Evolutionary conservation across 1,139 yeast species (phyloP).

Genomic region (Eremothecium coryli): DNA sequence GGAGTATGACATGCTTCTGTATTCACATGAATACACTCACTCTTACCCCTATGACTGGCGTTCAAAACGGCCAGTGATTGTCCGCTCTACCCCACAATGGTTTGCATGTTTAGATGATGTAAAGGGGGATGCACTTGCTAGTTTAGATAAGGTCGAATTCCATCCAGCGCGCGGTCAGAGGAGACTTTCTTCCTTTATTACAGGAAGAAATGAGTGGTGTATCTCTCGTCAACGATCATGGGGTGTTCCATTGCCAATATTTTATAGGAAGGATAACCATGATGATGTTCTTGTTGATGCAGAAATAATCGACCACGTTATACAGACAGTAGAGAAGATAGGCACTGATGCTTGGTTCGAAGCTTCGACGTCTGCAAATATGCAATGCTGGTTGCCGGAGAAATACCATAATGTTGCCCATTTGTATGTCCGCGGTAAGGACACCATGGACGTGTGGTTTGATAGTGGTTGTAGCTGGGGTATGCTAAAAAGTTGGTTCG

Average conservation of each 20-base stretch:
- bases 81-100: constrained; percentile 95
- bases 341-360: constrained; percentile 79
- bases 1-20: constrained; percentile 40
- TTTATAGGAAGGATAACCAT: constrained; percentile 47
- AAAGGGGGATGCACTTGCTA: constrained; percentile 50
- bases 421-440: constrained; percentile 55
- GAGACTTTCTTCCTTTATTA: constrained; percentile 63
- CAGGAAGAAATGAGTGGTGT: constrained; percentile 90
- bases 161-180: constrained; percentile 64
- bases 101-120: constrained; percentile 78
- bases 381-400: constrained; percentile 66
- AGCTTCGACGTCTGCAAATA: constrained; percentile 37
- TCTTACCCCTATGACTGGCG: constrained; percentile 98
- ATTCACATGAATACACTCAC: constrained; percentile 51
- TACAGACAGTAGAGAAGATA: constrained; percentile 27
- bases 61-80: constrained; percentile 88
- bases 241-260: constrained; percentile 97
- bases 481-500: constrained; percentile 39
- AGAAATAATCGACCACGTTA: constrained; percentile 29
- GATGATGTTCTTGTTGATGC: constrained; percentile 28
- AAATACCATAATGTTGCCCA: constrained; percentile 34
- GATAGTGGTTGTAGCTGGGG: constrained; percentile 96
- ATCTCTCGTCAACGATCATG: constrained; percentile 93
- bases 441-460: constrained; percentile 98
- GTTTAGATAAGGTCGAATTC: constrained; percentile 57